phyloP scores from a whole-genome alignment of 2,329 filamentous ascomycete species.

The Emericellopsis atlantica region DNA sequence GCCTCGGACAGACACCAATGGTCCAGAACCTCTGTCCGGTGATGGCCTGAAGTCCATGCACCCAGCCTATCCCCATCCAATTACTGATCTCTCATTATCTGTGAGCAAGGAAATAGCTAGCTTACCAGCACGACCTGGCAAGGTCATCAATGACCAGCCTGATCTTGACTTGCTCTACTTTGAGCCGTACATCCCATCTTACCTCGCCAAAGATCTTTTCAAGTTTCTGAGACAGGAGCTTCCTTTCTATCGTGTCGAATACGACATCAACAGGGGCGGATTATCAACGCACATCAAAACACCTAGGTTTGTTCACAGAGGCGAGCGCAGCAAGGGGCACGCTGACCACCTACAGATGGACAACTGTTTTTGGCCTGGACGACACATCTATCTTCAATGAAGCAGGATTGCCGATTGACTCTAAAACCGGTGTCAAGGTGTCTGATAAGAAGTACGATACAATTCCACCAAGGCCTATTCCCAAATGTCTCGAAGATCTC shows the following conservation, averaged over 20 bases:
- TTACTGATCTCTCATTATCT: slow-evolving; percentile 25
- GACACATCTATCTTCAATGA: slow-evolving; percentile 50
- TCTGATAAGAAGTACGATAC: slow-evolving; percentile 39
- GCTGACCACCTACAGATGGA: slow-evolving; percentile 17
- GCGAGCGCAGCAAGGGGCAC: neutral
- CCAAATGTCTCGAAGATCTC: slow-evolving; percentile 54
- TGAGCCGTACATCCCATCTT: slow-evolving; percentile 54
- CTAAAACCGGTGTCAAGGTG: slow-evolving; percentile 23
- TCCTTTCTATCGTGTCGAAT: slow-evolving; percentile 65
- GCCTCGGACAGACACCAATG: slow-evolving; percentile 2
- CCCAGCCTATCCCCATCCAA: slow-evolving; percentile 35
- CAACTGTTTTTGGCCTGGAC: slow-evolving; percentile 44
- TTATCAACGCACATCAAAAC: slow-evolving; percentile 48
- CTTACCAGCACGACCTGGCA: slow-evolving; percentile 38
- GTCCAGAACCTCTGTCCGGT: neutral
- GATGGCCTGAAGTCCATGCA: slow-evolving; percentile 21
- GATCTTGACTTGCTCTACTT: slow-evolving; percentile 67
- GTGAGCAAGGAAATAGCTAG: slow-evolving; percentile 25
- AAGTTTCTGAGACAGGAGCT: slow-evolving; percentile 57
- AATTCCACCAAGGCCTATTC: slow-evolving; percentile 56
- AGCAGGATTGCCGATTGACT: slow-evolving; percentile 27
- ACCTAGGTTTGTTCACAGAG: slow-evolving; percentile 22
- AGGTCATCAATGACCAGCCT: slow-evolving; percentile 49
- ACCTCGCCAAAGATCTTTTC: slow-evolving; percentile 48
- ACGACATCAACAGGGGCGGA: slow-evolving; percentile 55